Evolutionary conservation across 345 rosid species (phyloP).

Genomic region (Psidium guajava): DNA sequence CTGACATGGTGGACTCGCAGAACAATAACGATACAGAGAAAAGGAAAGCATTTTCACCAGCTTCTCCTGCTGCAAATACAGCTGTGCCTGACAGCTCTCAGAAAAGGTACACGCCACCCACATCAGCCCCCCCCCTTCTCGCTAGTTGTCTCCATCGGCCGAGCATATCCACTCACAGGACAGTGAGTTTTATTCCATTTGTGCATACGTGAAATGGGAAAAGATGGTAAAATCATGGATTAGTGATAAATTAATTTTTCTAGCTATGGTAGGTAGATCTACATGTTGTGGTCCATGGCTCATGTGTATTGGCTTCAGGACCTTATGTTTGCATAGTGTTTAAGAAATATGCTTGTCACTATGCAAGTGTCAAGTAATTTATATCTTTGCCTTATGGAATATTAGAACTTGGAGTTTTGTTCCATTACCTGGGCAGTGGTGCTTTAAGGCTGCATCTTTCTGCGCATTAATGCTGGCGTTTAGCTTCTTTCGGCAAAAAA

Average conservation of each 20-base stretch:
- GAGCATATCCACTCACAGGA: not conserved
- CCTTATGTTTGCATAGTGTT: not conserved
- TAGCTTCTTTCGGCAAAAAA: not conserved
- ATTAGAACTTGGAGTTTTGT: not conserved
- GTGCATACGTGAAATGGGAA: no score
- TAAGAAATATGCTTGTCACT: not conserved
- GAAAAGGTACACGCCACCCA: slow-evolving; percentile 37
- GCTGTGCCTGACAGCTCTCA: slow-evolving; percentile 47
- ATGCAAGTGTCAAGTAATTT: not conserved
- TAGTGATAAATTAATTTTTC: not conserved
- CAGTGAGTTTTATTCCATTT: not conserved
- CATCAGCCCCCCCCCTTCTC: not conserved
- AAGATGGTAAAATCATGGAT: not conserved
- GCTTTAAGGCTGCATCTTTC: not conserved
- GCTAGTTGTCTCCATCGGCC: not conserved
- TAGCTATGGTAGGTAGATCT: not conserved
- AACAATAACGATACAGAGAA: slow-evolving; percentile 5
- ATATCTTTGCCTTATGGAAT: not conserved
- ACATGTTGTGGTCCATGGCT: not conserved
- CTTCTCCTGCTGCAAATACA: slow-evolving; percentile 12
- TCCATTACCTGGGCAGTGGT: not conserved
- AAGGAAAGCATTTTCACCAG: slow-evolving; percentile 20
- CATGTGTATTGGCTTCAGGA: not conserved
- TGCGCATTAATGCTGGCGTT: not conserved
- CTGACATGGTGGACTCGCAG: not conserved